A percentile compares a stretch with the other conserved stretches of the same genome.
phyloP scores from a whole-genome alignment of 1,284 basidiomycete species.

The Austroboletus novae-zelandiae region DNA sequence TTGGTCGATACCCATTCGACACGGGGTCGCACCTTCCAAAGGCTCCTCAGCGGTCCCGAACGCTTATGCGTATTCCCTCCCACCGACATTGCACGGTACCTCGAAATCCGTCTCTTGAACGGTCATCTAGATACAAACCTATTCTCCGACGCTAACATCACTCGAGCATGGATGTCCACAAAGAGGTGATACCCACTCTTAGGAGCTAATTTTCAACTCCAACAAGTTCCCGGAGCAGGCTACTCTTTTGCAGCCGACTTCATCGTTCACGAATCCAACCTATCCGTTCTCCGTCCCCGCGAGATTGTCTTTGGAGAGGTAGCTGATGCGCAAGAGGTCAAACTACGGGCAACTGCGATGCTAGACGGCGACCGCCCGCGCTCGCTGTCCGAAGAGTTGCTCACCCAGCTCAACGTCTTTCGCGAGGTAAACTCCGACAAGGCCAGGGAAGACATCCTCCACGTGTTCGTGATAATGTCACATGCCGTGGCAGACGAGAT shows the following conservation, averaged over 20 bases:
- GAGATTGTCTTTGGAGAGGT: slow-evolving; percentile 11
- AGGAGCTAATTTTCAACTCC: slow-evolving; percentile 10
- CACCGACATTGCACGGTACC: slow-evolving; percentile 8
- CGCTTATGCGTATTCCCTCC: too few species aligned
- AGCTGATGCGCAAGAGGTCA: slow-evolving; percentile 9
- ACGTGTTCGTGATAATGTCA: slow-evolving; percentile 15
- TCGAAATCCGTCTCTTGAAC: slow-evolving; percentile 10
- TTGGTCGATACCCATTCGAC: neutral
- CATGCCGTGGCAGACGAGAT: slow-evolving; percentile 18
- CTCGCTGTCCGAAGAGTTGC: slow-evolving; percentile 20
- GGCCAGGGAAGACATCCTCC: slow-evolving; percentile 6
- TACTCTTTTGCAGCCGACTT: slow-evolving; percentile 7
- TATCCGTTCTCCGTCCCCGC: slow-evolving; percentile 9
- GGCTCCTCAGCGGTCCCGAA: slow-evolving; percentile 14
- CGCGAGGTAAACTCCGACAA: slow-evolving; percentile 1
- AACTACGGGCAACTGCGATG: neutral
- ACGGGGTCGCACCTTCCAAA: slow-evolving; percentile 13
- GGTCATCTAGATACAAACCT: neutral
- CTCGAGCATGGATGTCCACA: too few species aligned
- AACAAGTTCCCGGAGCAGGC: neutral
- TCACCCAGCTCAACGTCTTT: slow-evolving; percentile 12
- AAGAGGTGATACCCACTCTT: slow-evolving; percentile 17
- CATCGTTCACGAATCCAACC: slow-evolving; percentile 17
- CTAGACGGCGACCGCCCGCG: slow-evolving; percentile 4
- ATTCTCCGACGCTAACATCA: too few species aligned